These are phyloP conservation scores for Mycena pura DNA, from an alignment of 768 basidiomycete species.

Conservation along the genomic window DNA sequence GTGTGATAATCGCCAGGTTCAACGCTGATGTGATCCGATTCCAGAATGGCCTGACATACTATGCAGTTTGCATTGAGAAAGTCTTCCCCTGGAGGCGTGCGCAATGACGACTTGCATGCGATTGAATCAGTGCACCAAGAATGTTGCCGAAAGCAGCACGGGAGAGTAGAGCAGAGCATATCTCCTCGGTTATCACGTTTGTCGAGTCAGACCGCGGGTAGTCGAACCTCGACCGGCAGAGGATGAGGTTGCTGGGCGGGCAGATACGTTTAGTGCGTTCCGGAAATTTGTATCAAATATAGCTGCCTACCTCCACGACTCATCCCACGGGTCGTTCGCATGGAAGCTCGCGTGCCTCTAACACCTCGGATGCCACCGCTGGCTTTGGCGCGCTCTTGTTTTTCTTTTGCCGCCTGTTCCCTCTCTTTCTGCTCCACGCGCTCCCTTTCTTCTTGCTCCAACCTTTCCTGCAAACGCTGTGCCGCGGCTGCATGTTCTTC, in stretches of 20 bases:
- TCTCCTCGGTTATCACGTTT: neutral
- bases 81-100: too few species aligned
- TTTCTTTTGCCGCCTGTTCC: conserved; percentile 53
- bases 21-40: too few species aligned
- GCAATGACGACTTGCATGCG: too few species aligned
- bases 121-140: too few species aligned
- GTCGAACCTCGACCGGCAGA: conserved; percentile 8
- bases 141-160: too few species aligned
- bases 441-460: conserved; percentile 57
- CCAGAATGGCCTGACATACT: too few species aligned
- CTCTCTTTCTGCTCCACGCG: conserved; percentile 48
- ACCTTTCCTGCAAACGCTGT: conserved; percentile 52
- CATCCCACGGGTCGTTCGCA: conserved; percentile 52
- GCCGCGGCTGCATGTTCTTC: conserved; percentile 47
- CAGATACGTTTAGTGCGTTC: too few species aligned
- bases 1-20: too few species aligned
- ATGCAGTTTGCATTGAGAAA: too few species aligned
- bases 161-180: neutral
- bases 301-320: conserved; percentile 44
- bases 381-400: conserved; percentile 42
- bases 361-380: conserved; percentile 74
- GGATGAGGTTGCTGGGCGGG: neutral
- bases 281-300: too few species aligned
- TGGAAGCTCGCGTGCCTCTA: conserved; percentile 72
- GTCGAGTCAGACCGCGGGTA: conserved; percentile 6